Evolutionary conservation across 2,329 filamentous ascomycete genomes (phyloP).

Genomic region (Whalleya microplaca): DNA sequence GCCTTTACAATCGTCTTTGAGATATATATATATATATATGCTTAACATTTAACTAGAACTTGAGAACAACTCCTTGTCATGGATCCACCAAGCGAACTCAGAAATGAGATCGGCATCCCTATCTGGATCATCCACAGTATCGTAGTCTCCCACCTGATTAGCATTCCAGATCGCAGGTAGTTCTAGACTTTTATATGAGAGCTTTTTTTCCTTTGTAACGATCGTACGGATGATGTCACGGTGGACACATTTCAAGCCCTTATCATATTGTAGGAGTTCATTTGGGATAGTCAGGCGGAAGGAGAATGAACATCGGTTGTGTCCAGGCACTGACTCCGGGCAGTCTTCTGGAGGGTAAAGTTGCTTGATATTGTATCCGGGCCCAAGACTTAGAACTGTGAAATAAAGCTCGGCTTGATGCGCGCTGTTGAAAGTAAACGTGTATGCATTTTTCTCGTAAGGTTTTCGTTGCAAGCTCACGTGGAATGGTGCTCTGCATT

Average conservation of each 20-base stretch:
- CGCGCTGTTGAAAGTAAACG: neutral
- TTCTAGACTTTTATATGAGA: neutral
- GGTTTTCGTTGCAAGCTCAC: no score
- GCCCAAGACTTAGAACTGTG: neutral
- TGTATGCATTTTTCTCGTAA: no score
- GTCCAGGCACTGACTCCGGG: neutral
- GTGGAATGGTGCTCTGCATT: neutral
- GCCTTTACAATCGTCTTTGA: no score
- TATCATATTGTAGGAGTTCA: neutral
- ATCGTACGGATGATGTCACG: neutral
- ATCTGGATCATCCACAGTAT: neutral
- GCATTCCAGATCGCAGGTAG: neutral
- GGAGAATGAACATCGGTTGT: neutral
- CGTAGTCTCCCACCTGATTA: neutral
- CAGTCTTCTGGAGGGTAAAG: neutral
- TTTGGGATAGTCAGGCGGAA: no score
- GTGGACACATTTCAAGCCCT: neutral
- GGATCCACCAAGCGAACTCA: neutral
- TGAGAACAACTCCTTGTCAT: neutral
- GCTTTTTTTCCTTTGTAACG: neutral
- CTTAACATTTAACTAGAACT: no score
- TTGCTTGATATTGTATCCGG: conserved; percentile 1
- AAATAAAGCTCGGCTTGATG: neutral
- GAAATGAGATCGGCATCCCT: neutral
- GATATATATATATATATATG: no score